Evolutionary conservation across 2,329 filamentous ascomycete genomes (phyloP), one percentile per base, ranked within the genome.

Genomic region (Trichoderma atrobrunneum): DNA sequence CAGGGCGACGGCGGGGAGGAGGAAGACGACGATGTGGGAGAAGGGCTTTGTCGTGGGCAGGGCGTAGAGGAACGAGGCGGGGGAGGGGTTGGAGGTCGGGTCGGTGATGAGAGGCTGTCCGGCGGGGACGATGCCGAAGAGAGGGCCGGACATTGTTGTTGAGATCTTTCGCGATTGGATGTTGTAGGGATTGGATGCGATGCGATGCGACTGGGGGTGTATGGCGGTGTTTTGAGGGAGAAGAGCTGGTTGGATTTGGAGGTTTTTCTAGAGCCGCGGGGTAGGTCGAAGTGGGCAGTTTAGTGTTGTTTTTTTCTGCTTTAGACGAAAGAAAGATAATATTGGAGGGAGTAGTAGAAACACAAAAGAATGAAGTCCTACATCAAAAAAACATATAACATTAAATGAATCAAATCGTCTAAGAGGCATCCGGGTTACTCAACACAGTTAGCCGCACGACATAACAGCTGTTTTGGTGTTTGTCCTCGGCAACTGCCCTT

Each of bases 1-100:
- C 0, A 99, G 86, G 11, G 87, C 81, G 11, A 92, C 86, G 57
- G 91, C 92, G 0, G 96, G 97, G 1, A 98, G 88, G 43, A 98
- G 86, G 84, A 98, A 97, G 72, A 98, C 90, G 77, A 94, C 92
- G 70, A 98, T 88, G 80, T 98, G 94, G 18, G 92, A 90, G 80
- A 96, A 94, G 66, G 89, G 77, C 57, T 84, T 84, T 70, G 76
- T 73, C n/a, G 82, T 76, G 14, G 83, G 81, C 2, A 89, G 82
- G 64, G 82, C 81, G 81, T 87, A 91, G 71, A 90, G 83, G 76
- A 89, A 86, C n/a, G 86, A 87, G 3, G 85, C 87, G 64, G 83
- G 83, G 0, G 86, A 85, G 0, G 86, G 88, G 2, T 83, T 80
- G n/a, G 85, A 85, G 34, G 86, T 83, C 1, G 89, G 88, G 1